Conservation (phyloP, 176 grass and related monocot genomes). For the Poa annua region DNA sequence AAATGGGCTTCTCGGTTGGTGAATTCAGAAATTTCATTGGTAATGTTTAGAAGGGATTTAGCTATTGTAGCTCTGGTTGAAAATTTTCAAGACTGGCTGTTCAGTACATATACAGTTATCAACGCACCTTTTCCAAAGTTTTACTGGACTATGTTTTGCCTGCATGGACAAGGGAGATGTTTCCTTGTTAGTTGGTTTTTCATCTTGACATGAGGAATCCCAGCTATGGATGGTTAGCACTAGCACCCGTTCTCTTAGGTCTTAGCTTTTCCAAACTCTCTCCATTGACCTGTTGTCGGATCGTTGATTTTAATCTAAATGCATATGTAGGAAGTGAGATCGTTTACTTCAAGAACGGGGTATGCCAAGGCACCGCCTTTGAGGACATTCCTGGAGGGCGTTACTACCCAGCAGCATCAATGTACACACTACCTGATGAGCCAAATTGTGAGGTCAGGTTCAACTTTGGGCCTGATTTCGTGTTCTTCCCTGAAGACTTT, state of each 20-base stretch:
- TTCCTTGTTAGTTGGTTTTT: constrained; percentile 15
- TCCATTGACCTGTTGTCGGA: neutral
- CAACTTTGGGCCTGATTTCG: constrained; percentile 87
- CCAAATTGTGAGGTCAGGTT: constrained; percentile 78
- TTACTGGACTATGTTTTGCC: neutral
- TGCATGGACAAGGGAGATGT: neutral
- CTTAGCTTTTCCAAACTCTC: constrained; percentile 17
- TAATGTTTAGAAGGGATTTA: constrained; percentile 22
- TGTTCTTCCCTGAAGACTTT: constrained; percentile 75
- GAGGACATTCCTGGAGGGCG: constrained; percentile 77
- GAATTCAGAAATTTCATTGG: neutral
- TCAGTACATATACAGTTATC: neutral
- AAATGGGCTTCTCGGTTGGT: neutral
- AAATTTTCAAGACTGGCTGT: neutral
- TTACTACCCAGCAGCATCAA: constrained; percentile 84
- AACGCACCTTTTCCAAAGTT: neutral
- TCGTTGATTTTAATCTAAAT: constrained; percentile 17
- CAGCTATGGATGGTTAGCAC: neutral
- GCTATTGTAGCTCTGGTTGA: neutral
- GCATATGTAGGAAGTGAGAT: constrained; percentile 78
- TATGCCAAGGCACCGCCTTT: constrained; percentile 77
- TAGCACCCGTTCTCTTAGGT: neutral
- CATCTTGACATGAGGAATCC: constrained; percentile 10
- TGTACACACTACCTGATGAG: constrained; percentile 84
- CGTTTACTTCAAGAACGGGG: constrained; percentile 86